Evolutionary conservation across 2,329 filamentous ascomycete species (phyloP), one percentile per base, ranked within the genome.

Genomic region (Dactylonectria estremocensis): DNA sequence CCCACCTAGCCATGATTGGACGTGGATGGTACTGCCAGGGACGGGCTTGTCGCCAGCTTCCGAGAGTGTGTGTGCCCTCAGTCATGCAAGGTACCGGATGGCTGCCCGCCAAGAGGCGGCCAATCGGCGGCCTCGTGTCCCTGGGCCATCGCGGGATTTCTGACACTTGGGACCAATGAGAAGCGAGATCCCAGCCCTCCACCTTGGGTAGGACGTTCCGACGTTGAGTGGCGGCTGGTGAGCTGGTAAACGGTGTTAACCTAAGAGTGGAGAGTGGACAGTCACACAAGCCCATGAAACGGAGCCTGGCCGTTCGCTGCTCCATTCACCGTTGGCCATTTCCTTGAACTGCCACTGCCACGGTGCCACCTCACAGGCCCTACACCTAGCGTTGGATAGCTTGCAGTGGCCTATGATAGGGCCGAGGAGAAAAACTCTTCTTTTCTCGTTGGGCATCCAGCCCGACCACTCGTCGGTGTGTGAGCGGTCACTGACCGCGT

Each of bases 51-150:
- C 61, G 53, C 61, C 75, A 74, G 54, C 69, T 72, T 73, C 69
- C 56, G 60, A 66, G 67, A 73, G 62, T 68, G 67, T 37, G 67
- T 37, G 35, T 43, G 40, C 40, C n/a, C 40, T 43, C 40, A 14
- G 40, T 63, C 69, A 61, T 71, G 68, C 73, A 76, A 77, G 77
- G 77, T 71, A 76, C 76, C 67, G 57, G 68, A 57, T 54, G 16
- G 53, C 28, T 43, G 49, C n/a, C 48, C 58, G 61, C 58, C 40
- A 49, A 60, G 64, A 67, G 58, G 72, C 65, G 67, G 53, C 78
- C 78, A 80, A 80, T 80, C 22, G 69, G 54, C 18, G 55, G 10
- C 59, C n/a, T 28, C 28, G 33, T 59, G 76, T 78, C 64, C 76
- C 76, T 78, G 74, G 65, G 65, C 58, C 52, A 64, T 31, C 60